Evolutionary conservation across 2,329 filamentous ascomycete species (phyloP).

Genomic region (Ophiostoma perfectum): DNA sequence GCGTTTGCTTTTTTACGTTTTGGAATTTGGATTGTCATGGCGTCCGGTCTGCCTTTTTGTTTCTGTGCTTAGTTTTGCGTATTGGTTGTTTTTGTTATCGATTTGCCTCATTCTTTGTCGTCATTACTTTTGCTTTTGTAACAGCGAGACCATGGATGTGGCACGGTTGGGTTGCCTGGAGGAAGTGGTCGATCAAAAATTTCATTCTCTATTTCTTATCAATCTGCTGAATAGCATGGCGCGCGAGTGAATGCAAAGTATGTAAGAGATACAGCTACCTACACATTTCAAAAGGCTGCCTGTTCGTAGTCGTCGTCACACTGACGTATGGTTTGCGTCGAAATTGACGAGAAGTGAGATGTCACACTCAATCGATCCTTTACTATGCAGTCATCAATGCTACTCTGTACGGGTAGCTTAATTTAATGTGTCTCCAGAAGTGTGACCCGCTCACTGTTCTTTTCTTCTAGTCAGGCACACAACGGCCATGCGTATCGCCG

Average conservation of each 20-base stretch:
- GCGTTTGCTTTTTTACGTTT: not conserved
- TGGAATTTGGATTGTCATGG: conserved; percentile 5
- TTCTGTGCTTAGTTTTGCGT: not conserved
- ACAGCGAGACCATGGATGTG: not conserved
- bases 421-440: no score
- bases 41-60: not conserved
- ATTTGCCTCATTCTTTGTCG: not conserved
- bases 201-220: not conserved
- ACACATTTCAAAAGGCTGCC: no score
- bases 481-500: not conserved
- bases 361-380: no score
- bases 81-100: not conserved
- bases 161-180: not conserved
- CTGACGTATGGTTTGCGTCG: no score
- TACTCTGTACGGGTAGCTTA: no score
- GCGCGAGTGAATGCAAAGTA: no score
- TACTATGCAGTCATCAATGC: no score
- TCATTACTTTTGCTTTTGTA: not conserved
- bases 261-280: no score
- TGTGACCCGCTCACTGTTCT: not conserved
- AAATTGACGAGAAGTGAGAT: no score
- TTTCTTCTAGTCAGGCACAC: not conserved
- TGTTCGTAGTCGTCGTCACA: not conserved
- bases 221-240: no score
- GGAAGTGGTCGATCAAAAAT: conserved; percentile 9